Evolutionary conservation across 495 filamentous ascomycete species (phyloP), one percentile per base, ranked within the genome.

Genomic region (Tuber microsphaerosporum): DNA sequence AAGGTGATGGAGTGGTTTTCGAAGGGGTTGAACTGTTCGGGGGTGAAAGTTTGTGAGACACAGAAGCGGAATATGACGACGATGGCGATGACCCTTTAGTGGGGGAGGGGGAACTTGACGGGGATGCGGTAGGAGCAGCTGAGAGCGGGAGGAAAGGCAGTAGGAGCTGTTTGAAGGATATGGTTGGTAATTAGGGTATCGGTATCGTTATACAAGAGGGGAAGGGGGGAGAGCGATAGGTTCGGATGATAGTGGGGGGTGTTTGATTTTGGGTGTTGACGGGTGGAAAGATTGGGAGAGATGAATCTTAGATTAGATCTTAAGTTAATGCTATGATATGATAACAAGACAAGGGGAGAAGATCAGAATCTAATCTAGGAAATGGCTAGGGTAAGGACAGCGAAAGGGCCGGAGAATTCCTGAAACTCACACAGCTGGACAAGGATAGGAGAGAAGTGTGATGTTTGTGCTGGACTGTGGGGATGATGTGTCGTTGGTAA

Each of bases 131-230:
- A 37, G 71, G 71, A 61, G 70, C 70, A 69, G 74, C 71, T 73
- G 79, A 70, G 48, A 37, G 42, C 31, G 71, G 75, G 46, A 75
- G 46, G 73, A 76, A 76, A 71, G 74, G 73, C 37, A 71, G 76
- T 16, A 80, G 74, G 56, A 80, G 77, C 71, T 80, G 73, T 70
- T 51, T 80, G 74, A 80, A 71, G 68, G 79, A 73, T 78, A 78
- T 78, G 72, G 61, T 56, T 77, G 75, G 73, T 72, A 73, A 61
- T 75, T 73, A 31, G 51, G 51, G 51, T 72, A 46, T 39, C 41
- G 75, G 69, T 77, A 71, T 26, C 73, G 68, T 39, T 75, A 34
- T 61, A 65, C 44, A 70, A 72, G 51, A 48, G 75, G 31, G 51
- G 46, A 34, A 69, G n/a, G 39, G 65, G 45, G 19, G 39, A 45